phyloP scores from a whole-genome alignment of 352 stramenopile species.

The Pythium graminicola region DNA sequence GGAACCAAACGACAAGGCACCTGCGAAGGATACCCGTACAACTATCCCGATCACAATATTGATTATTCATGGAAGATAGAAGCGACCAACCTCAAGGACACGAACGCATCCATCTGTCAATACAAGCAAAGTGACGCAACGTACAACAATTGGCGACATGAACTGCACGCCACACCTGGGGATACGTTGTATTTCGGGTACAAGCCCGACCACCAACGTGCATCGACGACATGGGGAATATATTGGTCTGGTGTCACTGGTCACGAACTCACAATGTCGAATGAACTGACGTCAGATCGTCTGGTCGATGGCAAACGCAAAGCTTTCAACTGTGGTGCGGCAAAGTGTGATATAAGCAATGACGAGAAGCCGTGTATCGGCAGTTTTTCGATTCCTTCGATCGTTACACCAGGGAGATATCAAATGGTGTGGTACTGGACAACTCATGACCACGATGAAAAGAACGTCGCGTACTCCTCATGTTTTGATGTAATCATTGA shows the following conservation, averaged over 20 bases:
- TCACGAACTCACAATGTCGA: slow-evolving; percentile 26
- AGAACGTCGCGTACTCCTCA: slow-evolving; percentile 8
- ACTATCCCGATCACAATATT: slow-evolving; percentile 22
- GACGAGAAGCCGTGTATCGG: slow-evolving; percentile 31
- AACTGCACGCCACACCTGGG: slow-evolving; percentile 20
- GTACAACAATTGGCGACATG: slow-evolving; percentile 22
- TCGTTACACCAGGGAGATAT: slow-evolving; percentile 18
- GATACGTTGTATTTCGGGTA: slow-evolving; percentile 28
- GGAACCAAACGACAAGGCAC: slow-evolving; percentile 22
- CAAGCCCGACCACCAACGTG: slow-evolving; percentile 23
- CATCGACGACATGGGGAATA: slow-evolving; percentile 27
- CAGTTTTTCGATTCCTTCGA: slow-evolving; percentile 24
- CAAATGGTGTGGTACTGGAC: slow-evolving; percentile 39
- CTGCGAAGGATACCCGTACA: slow-evolving; percentile 33
- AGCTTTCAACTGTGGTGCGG: slow-evolving; percentile 4
- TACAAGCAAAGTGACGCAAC: slow-evolving; percentile 16
- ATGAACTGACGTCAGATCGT: slow-evolving; percentile 21
- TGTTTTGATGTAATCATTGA: slow-evolving; percentile 29
- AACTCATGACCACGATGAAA: background rate
- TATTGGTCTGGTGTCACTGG: slow-evolving; percentile 27
- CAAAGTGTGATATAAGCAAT: slow-evolving; percentile 19
- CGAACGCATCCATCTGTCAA: slow-evolving; percentile 18
- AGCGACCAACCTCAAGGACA: slow-evolving; percentile 4
- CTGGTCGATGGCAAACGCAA: slow-evolving; percentile 25
- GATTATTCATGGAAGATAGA: slow-evolving; percentile 30